These are phyloP conservation scores for Boletus patriciae DNA, from an alignment of 768 basidiomycete species.

Conservation along the genomic window DNA sequence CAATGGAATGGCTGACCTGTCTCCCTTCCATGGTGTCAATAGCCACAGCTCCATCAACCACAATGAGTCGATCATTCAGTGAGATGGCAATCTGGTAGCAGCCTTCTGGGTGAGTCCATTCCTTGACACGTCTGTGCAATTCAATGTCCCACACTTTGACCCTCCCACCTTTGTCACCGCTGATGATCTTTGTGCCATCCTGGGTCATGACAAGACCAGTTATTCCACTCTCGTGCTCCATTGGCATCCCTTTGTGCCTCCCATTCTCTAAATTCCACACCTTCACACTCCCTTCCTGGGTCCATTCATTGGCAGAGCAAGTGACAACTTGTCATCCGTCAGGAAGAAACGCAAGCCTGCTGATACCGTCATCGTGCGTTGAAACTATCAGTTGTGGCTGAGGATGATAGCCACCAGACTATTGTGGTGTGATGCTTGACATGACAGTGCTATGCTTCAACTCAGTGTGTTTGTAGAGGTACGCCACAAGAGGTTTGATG, in stretches of 20 bases:
- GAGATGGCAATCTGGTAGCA: neutral
- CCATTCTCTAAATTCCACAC: neutral
- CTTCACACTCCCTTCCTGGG: no score
- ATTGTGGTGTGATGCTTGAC: neutral
- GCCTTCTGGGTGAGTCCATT: neutral
- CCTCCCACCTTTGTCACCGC: neutral
- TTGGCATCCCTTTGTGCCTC: neutral
- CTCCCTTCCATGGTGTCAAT: neutral
- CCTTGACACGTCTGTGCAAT: neutral
- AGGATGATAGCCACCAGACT: neutral
- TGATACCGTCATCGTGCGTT: no score
- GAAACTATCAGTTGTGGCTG: neutral
- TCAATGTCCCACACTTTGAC: slow-evolving; percentile 1
- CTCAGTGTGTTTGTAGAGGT: no score
- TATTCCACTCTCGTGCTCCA: neutral
- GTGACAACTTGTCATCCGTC: neutral
- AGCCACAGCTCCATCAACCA: neutral
- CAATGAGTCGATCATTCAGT: neutral
- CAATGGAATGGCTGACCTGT: neutral
- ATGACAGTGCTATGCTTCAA: neutral
- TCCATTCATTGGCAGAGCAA: neutral
- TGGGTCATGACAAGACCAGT: neutral
- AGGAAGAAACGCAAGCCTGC: slow-evolving; percentile 2
- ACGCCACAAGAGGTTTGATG: no score
- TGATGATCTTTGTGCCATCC: slow-evolving; percentile 1